Conservation (phyloP, 345 rosid species). For the Acer yangbiense region DNA sequence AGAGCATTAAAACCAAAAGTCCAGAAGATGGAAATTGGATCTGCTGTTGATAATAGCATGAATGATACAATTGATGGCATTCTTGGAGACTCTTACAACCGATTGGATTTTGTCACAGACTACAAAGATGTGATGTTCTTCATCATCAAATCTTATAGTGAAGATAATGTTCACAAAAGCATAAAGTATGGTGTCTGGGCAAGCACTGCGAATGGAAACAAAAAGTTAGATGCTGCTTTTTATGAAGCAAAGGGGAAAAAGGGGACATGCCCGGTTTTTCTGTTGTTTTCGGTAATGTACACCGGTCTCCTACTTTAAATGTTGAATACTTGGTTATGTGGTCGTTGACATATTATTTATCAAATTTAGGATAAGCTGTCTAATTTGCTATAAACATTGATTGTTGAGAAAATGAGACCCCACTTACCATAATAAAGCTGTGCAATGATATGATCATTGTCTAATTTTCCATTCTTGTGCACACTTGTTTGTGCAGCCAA, state of each 20-base stretch:
- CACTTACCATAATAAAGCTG: neutral
- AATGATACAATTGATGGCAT: constrained; percentile 26
- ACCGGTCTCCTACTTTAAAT: constrained; percentile 1
- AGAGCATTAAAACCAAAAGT: constrained; percentile 54
- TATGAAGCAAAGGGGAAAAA: constrained; percentile 64
- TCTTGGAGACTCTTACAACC: constrained; percentile 33
- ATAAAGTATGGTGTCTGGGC: constrained; percentile 92
- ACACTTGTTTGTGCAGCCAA: neutral
- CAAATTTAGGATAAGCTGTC: neutral
- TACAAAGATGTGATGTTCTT: constrained; percentile 74
- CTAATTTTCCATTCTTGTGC: neutral
- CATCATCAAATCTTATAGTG: constrained; percentile 85
- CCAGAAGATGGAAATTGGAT: constrained; percentile 26
- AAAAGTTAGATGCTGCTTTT: constrained; percentile 79
- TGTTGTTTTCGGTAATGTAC: constrained; percentile 71
- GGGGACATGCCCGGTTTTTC: constrained; percentile 59
- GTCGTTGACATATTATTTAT: constrained; percentile 1
- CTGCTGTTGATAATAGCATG: constrained; percentile 26
- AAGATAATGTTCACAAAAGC: constrained; percentile 90
- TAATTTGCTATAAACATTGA: neutral
- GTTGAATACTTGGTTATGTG: constrained; percentile 8
- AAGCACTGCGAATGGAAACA: constrained; percentile 83
- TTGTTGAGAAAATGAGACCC: neutral
- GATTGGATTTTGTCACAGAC: constrained; percentile 47
- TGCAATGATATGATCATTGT: neutral